phyloP scores from a whole-genome alignment of 208 protist genomes.

The Wallacemonas sp. region DNA sequence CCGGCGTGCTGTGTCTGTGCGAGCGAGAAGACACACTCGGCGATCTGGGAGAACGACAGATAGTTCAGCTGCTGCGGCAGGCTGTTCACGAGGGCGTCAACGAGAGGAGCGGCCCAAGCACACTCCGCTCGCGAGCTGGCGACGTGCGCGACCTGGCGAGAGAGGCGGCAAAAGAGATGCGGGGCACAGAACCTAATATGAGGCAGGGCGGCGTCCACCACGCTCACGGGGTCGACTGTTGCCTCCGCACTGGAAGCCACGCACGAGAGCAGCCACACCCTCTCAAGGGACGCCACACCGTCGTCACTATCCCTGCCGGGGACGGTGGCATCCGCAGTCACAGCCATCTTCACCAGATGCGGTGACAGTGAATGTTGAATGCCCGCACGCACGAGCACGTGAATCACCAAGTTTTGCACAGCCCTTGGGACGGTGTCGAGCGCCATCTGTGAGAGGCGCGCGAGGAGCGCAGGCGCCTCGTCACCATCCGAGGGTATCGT shows the following conservation, averaged over 20 bases:
- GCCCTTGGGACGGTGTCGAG: too few relatives aligned
- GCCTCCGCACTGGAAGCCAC: too few relatives aligned
- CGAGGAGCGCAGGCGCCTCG: neutral
- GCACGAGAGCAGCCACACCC: neutral
- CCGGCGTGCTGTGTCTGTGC: slow-evolving; percentile 54
- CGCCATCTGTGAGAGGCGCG: neutral
- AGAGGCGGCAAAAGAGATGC: neutral
- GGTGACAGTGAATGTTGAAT: neutral
- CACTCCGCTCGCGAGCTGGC: slow-evolving; percentile 13
- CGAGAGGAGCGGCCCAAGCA: slow-evolving; percentile 9
- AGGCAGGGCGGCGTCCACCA: neutral
- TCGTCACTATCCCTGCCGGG: neutral
- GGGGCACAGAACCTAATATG: neutral
- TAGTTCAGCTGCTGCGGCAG: slow-evolving; percentile 43
- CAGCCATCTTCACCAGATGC: neutral
- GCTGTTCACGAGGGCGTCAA: slow-evolving; percentile 28
- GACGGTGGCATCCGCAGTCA: too few relatives aligned
- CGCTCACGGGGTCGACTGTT: too few relatives aligned
- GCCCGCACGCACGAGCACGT: too few relatives aligned
- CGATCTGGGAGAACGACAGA: slow-evolving; percentile 49
- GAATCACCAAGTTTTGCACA: too few relatives aligned
- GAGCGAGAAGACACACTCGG: slow-evolving; percentile 47
- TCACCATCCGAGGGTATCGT: slow-evolving; percentile 5
- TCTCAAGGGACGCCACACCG: neutral
- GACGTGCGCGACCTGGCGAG: neutral